Evolutionary conservation across 306 rosid species (phyloP).

Genomic region (Inga leiocalycina): DNA sequence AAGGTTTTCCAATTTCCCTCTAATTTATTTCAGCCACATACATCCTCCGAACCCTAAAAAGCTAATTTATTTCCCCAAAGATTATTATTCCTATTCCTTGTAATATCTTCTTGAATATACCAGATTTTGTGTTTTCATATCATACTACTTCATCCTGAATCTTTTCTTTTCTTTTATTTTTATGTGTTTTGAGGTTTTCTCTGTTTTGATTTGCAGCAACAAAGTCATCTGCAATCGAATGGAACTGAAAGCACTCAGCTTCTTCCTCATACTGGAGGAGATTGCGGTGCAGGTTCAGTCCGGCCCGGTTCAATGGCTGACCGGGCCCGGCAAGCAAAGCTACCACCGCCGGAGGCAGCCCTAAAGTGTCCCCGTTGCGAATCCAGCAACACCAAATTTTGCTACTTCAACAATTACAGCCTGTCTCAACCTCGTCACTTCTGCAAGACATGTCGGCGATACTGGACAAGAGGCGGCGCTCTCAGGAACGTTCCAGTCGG

Average conservation of each 20-base stretch:
- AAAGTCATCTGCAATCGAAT: constrained; percentile 48
- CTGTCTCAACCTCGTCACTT: constrained; percentile 94
- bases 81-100: constrained; percentile 82
- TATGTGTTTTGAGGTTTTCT: constrained; percentile 1
- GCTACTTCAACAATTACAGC: constrained; percentile 88
- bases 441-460: constrained; percentile 90
- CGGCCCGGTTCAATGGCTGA: constrained; percentile 87
- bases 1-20: constrained; percentile 39
- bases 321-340: constrained; percentile 77
- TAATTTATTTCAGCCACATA: constrained; percentile 49
- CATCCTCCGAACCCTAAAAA: constrained; percentile 47
- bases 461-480: constrained; percentile 93
- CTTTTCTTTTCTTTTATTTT: neutral
- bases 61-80: constrained; percentile 44
- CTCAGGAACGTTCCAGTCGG: constrained; percentile 92
- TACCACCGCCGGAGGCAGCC: constrained; percentile 77
- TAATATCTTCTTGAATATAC: constrained; percentile 77
- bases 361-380: constrained; percentile 96
- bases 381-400: constrained; percentile 85
- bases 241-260: constrained; percentile 49
- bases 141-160: constrained; percentile 11
- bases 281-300: constrained; percentile 43
- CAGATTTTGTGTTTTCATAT: constrained; percentile 39
- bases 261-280: constrained; percentile 45
- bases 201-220: constrained; percentile 52